Base-by-base conservation (phyloP, 108 stramenopile species). In the Cyclotella kingstonii region DNA sequence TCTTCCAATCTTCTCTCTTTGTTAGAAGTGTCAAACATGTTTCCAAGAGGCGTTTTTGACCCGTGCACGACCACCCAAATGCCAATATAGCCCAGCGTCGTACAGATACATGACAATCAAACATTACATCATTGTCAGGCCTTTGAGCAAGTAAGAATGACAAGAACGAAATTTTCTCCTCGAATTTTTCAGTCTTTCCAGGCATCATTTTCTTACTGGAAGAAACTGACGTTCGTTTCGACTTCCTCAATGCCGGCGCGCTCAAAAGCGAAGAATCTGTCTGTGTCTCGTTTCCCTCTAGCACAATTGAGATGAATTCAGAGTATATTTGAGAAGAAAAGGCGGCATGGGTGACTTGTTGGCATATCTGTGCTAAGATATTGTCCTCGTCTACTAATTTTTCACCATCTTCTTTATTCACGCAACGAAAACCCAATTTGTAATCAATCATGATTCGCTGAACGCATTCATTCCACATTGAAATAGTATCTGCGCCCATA, bases 41-140 rank as follows among this genome's bases (percentile, higher is more conserved):
- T 22, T 70, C 69, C 41, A 76, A 59, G 6, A 76, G 44, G 7
- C 69, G 48, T 23, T 47, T 54, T 31, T 76, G 75, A 36, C 69
- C 75, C 49, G 36, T 45, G 49, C 69, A 70, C 21, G 71, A 47
- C 75, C 69, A 76, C 18, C 63, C 68, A 53, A 76, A 76, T 18
- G 75, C 68, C 47, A 76, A 34, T 18, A 47, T 42, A 31, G 75
- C 35, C 75, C 75, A 76, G 9, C 75, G 54, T 27, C 75, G 68
- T 8, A 76, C 54, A 10, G 75, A 70, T 3, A 76, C 70, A 48
- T 71, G 54, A 39, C 54, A 43, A 66, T 76, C 69, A 39, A 76
- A 76, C 40, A 64, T 18, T 0, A 76, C 21, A 29, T 66, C 59
- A 73, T 73, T 73, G 38, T 73, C 72, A 0, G 25, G 11, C 17